phyloP scores from a whole-genome alignment of 2,329 filamentous ascomycete genomes.

The Ophiostoma sp. region DNA sequence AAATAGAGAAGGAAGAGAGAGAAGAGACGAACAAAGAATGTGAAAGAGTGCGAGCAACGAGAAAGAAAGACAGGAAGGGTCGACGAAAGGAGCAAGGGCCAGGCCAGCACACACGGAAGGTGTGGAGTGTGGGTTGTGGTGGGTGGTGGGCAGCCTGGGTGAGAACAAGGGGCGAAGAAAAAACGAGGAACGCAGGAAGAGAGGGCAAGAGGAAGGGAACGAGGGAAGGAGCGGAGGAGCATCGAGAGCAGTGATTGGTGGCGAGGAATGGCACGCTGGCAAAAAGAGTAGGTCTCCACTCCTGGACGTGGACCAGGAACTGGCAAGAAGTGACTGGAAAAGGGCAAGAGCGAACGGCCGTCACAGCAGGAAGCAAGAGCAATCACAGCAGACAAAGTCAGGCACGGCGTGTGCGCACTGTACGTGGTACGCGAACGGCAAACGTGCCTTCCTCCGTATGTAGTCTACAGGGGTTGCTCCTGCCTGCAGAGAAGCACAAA shows the following conservation, averaged over 20 bases:
- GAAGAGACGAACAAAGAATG: background rate
- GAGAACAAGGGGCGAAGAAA: slow-evolving; percentile 10
- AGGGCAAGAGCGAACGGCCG: background rate
- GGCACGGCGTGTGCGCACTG: background rate
- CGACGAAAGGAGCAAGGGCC: slow-evolving; percentile 17
- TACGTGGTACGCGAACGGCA: background rate
- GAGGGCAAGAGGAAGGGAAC: background rate
- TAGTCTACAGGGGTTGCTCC: background rate
- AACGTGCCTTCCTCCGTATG: background rate
- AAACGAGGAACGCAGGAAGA: background rate
- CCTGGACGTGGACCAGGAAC: background rate
- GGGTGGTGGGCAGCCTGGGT: slow-evolving; percentile 8
- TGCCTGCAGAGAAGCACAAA: background rate
- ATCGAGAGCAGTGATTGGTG: slow-evolving; percentile 8
- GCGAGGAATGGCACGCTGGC: slow-evolving; percentile 7
- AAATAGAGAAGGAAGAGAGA: background rate
- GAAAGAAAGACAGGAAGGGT: background rate
- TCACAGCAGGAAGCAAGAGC: background rate
- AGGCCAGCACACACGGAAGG: background rate
- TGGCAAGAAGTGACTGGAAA: background rate
- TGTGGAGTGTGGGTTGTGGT: slow-evolving; percentile 8
- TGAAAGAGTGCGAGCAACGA: background rate
- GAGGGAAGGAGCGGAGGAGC: slow-evolving; percentile 14
- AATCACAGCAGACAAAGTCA: background rate
- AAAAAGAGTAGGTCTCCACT: background rate